Evolutionary conservation across 2,329 filamentous ascomycete species (phyloP).

Genomic region (Arthroderma uncinatum): DNA sequence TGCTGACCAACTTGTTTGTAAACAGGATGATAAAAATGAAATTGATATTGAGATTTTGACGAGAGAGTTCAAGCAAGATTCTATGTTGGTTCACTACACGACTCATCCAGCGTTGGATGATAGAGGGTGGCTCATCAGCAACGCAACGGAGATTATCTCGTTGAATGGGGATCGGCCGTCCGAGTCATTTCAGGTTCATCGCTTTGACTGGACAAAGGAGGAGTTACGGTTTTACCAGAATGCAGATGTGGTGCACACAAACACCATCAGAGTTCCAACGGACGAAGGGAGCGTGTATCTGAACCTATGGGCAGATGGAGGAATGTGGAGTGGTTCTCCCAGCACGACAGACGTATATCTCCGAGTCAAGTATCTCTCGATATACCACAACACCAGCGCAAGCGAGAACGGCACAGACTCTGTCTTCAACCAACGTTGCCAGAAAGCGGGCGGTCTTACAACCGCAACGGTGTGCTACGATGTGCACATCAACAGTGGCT

Average conservation of each 20-base stretch:
- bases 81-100: constrained; percentile 22
- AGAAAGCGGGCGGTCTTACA: constrained; percentile 18
- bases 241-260: constrained; percentile 16
- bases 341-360: constrained; percentile 21
- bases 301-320: constrained; percentile 25
- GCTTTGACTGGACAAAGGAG: constrained; percentile 20
- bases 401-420: constrained; percentile 14
- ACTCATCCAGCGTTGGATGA: constrained; percentile 19
- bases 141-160: constrained; percentile 19
- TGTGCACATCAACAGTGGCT: constrained; percentile 11
- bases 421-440: constrained; percentile 14
- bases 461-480: constrained; percentile 17
- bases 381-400: constrained; percentile 21
- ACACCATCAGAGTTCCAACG: constrained; percentile 15
- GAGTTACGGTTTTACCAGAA: constrained; percentile 21
- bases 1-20: not conserved
- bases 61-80: constrained; percentile 17
- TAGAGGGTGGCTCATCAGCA: constrained; percentile 15
- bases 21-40: constrained; percentile 21
- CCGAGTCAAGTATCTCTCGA: constrained; percentile 17
- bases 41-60: constrained; percentile 23
- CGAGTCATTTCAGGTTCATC: constrained; percentile 19
- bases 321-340: constrained; percentile 20
- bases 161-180: constrained; percentile 12
- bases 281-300: constrained; percentile 19